These are phyloP conservation scores for Tulasnella sp. DNA, from an alignment of 768 basidiomycete genomes.

Conservation along the genomic window DNA sequence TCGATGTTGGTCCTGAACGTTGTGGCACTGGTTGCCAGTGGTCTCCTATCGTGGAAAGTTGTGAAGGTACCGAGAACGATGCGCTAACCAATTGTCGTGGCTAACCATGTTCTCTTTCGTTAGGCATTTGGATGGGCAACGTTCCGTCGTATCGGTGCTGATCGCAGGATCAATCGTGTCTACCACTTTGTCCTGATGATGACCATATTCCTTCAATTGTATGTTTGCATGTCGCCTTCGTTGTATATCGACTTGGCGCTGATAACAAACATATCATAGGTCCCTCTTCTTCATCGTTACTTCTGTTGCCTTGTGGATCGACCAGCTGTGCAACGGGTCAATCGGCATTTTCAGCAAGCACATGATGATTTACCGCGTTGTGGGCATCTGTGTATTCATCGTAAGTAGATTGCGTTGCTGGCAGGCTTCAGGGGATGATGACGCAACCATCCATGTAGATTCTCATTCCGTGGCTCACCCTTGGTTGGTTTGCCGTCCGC, in stretches of 20 bases:
- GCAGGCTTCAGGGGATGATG: neutral
- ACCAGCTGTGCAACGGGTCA: slow-evolving; percentile 55
- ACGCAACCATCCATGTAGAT: slow-evolving; percentile 31
- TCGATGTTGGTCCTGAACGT: slow-evolving; percentile 51
- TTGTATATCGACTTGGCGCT: neutral
- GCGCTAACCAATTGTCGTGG: no score
- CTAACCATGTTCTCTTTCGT: neutral
- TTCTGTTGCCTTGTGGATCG: slow-evolving; percentile 62
- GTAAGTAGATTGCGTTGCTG: slow-evolving; percentile 29
- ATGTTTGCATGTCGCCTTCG: neutral
- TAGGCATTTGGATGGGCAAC: slow-evolving; percentile 77
- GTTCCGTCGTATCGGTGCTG: slow-evolving; percentile 75
- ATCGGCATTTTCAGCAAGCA: slow-evolving; percentile 42
- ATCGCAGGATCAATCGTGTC: slow-evolving; percentile 53
- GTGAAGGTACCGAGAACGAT: slow-evolving; percentile 41
- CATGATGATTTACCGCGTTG: slow-evolving; percentile 39
- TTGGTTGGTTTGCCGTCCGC: slow-evolving; percentile 71
- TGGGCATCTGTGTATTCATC: slow-evolving; percentile 43
- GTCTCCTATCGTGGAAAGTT: slow-evolving; percentile 58
- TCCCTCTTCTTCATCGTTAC: slow-evolving; percentile 63
- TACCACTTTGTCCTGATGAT: slow-evolving; percentile 39
- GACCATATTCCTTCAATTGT: slow-evolving; percentile 12
- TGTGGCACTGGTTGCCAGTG: slow-evolving; percentile 45
- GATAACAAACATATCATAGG: slow-evolving; percentile 31
- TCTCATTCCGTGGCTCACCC: slow-evolving; percentile 54